A percentile compares a stretch with the other conserved stretches of the same genome.
Evolutionary conservation across 1,139 yeast genomes (phyloP).

Genomic region (Nakaseomyces glabratus): DNA sequence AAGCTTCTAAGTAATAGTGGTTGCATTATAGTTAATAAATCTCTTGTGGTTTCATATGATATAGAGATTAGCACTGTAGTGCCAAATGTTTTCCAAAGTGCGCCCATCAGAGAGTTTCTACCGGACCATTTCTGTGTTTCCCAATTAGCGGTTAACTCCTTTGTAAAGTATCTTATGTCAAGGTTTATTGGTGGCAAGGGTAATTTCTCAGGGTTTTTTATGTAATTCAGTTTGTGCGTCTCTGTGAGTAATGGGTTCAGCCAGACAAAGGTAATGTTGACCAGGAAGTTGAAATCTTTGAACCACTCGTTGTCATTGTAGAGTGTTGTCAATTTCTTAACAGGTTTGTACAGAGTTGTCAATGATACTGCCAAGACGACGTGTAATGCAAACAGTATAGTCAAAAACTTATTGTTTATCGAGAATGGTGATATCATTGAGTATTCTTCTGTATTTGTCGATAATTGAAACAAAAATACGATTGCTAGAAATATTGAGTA

Average conservation of each 20-base stretch:
- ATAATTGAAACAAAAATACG: not conserved
- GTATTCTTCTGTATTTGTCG: constrained; percentile 2
- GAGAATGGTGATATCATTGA: not conserved
- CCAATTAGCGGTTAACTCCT: constrained; percentile 34
- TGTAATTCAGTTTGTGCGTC: constrained; percentile 39
- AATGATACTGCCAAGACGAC: not conserved
- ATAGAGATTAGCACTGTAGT: constrained; percentile 37
- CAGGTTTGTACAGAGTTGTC: constrained; percentile 1
- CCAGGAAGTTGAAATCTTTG: constrained; percentile 41
- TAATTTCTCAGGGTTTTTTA: constrained; percentile 43
- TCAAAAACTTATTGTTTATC: not conserved
- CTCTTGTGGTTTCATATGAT: constrained; percentile 39
- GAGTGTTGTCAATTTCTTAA: constrained; percentile 33
- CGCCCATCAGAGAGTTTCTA: constrained; percentile 36
- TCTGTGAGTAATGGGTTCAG: constrained; percentile 47
- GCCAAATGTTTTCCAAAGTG: constrained; percentile 45
- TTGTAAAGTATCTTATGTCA: constrained; percentile 36
- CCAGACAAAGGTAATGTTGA: constrained; percentile 50
- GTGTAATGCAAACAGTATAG: not conserved
- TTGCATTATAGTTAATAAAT: constrained; percentile 41
- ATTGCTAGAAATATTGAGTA: constrained; percentile 1
- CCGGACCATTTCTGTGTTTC: constrained; percentile 28
- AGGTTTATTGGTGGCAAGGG: constrained; percentile 47
- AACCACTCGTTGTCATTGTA: constrained; percentile 30
- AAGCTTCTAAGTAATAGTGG: constrained; percentile 49